Base-by-base conservation (phyloP, 345 rosid species). In the Eucalyptus sideroxylon region DNA sequence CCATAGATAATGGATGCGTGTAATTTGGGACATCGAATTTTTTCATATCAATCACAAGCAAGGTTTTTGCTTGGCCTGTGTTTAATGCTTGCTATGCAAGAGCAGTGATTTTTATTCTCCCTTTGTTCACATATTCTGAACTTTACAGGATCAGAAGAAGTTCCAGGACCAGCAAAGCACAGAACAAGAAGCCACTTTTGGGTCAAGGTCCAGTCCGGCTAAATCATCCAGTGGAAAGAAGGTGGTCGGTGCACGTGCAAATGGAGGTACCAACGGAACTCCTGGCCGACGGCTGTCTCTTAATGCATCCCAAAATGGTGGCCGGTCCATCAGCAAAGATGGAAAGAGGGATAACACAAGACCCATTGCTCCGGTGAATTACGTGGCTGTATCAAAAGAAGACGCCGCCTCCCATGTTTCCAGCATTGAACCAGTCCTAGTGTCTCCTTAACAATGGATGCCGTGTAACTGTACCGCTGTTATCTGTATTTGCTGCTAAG, bases 141-240 rank as follows among this genome's bases (percentile, higher is more conserved):
- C 47, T 77, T 40, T 23, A 60, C 85, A 91, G 98, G 98, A 94
- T 92, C 98, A 94, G 90, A 98, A 98, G 96, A 98, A 98, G 95
- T 95, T 89, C 91, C 94, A 94, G 45, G 98, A 98, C 89, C 98
- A 92, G 92, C 98, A 94, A 91, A 95, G 87, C 92, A 91, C 97
- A 60, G 99, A 98, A 87, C 98, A 95, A 91, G 99, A 98, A 87
- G 56, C 94, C 17, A 91, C 90, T 19, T 95, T 95, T 37, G 94
- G 96, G 50, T 91, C 98, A 30, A 96, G 92, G 90, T 95, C 98
- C 16, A 98, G 99, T 90, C 99, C 99, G 51, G 98, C 95, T 27
- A 94, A 97, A 90, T 94, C 97, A 19, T 91, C 88, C 10, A 90
- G 96, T 88, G 77, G 95, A 14, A 98, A 96, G 93, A 97, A 96